Conservation (phyloP, 2,329 filamentous ascomycete species). For the Aspergillus novofumigatus region DNA sequence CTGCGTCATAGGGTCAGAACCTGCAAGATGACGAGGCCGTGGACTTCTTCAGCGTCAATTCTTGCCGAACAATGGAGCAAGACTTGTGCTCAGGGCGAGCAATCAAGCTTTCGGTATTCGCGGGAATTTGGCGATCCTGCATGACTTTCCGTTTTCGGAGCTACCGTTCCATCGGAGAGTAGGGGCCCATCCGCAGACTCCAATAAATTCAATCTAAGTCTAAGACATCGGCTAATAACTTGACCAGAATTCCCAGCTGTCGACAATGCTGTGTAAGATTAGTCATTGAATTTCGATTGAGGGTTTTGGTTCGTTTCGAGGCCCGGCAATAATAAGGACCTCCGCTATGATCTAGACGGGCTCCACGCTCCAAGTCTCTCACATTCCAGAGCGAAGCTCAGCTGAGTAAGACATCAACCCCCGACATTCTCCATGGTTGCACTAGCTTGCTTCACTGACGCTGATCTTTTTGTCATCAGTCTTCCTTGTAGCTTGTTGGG, state of each 20-base stretch:
- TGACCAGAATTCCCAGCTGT: not conserved
- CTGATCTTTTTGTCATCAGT: not conserved
- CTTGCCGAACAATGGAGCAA: not conserved
- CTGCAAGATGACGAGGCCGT: not conserved
- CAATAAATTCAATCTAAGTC: not conserved
- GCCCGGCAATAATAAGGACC: not conserved
- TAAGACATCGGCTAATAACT: not conserved
- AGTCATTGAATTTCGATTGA: not conserved
- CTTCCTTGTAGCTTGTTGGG: not conserved
- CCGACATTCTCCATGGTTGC: conserved; percentile 17
- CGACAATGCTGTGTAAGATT: not conserved
- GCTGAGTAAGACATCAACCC: conserved; percentile 1
- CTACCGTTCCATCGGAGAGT: conserved; percentile 13
- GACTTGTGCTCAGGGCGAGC: not conserved
- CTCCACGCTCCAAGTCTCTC: not conserved
- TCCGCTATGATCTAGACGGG: not conserved
- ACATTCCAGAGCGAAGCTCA: conserved; percentile 7
- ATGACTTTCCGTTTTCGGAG: conserved; percentile 13
- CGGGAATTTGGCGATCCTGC: not conserved
- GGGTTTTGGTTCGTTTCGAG: not conserved
- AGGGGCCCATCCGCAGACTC: not conserved
- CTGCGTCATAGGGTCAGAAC: not conserved
- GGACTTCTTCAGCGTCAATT: not conserved
- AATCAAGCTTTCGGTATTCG: not conserved
- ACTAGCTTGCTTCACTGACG: not conserved